These are phyloP conservation scores for Tricladium varicosporioides DNA, from an alignment of 2,329 filamentous ascomycete species.

Conservation along the genomic window DNA sequence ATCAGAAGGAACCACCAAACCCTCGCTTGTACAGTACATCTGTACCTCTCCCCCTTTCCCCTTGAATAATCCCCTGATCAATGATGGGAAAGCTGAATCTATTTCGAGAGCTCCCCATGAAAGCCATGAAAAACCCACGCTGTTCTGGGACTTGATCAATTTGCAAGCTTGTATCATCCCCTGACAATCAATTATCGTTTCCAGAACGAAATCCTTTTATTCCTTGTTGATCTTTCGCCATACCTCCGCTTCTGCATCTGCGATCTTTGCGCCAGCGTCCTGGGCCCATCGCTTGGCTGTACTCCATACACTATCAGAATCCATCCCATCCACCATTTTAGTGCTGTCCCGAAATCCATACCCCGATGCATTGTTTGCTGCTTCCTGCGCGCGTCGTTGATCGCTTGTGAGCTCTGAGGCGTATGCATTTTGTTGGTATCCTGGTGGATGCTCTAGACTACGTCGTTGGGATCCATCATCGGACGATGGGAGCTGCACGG, in stretches of 20 bases:
- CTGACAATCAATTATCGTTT: conserved; percentile 16
- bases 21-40: conserved; percentile 4
- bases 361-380: conserved; percentile 9
- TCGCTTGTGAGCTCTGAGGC: conserved; percentile 50
- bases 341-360: conserved; percentile 4
- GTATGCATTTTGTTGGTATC: conserved; percentile 55
- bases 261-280: conserved; percentile 55
- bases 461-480: conserved; percentile 16
- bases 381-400: conserved; percentile 37
- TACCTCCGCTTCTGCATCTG: conserved; percentile 57
- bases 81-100: conserved; percentile 16
- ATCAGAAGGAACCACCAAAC: conserved; percentile 7
- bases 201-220: conserved; percentile 17
- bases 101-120: conserved; percentile 13
- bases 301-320: conserved; percentile 50
- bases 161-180: background rate
- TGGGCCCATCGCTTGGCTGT: conserved; percentile 57
- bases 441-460: conserved; percentile 37
- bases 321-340: conserved; percentile 21
- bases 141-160: background rate
- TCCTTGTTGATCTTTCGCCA: conserved; percentile 61
- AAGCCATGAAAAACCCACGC: background rate
- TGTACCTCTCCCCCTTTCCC: conserved; percentile 1
- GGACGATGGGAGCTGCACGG: conserved; percentile 19
- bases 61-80: background rate